Percentiles rank a stretch among this genome's conserved stretches.
Conservation (phyloP, 331 rosid genomes). For the Telfairia occidentalis region DNA sequence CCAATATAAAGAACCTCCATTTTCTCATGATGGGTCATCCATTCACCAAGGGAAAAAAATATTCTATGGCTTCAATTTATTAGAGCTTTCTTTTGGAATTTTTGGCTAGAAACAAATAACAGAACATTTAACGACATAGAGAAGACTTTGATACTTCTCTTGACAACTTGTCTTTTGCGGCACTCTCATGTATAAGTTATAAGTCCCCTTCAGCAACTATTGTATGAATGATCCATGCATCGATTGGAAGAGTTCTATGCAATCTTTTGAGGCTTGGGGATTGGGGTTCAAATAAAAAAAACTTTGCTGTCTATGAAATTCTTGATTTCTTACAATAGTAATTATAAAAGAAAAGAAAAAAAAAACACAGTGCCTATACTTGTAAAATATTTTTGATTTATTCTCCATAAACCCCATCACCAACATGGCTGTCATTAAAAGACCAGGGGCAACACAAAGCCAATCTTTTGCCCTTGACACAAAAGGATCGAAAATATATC, state of each 20-base stretch:
- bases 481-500: neutral
- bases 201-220: neutral
- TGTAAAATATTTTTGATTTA: neutral
- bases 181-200: neutral
- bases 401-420: neutral
- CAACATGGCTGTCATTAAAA: neutral
- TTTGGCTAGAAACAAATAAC: neutral
- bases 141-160: neutral
- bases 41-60: neutral
- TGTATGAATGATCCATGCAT: neutral
- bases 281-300: too few relatives aligned
- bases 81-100: neutral
- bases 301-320: neutral
- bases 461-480: neutral
- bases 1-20: neutral
- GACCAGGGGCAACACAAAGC: neutral
- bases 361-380: neutral
- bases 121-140: neutral
- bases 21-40: neutral
- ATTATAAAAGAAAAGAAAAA: neutral
- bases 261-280: neutral
- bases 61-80: neutral
- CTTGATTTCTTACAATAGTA: neutral
- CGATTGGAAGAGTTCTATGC: neutral
- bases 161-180: neutral